phyloP scores from a whole-genome alignment of 208 protist genomes.

The Wallacemonas sp. region DNA sequence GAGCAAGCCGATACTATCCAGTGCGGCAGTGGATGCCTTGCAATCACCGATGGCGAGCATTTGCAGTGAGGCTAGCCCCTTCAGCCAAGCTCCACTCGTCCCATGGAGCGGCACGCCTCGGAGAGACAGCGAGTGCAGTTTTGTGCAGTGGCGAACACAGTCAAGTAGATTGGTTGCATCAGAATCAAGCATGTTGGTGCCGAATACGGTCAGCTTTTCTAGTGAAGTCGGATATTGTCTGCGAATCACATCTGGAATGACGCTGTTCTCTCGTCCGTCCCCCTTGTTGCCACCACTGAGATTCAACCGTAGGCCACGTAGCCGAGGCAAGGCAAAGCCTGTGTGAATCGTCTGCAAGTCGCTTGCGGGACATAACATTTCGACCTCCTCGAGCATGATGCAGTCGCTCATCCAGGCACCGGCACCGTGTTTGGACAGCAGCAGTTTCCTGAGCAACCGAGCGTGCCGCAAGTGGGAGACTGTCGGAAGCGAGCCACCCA shows the following conservation, averaged over 20 bases:
- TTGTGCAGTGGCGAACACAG: background rate
- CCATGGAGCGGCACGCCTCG: background rate
- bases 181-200: background rate
- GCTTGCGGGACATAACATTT: background rate
- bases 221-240: too few relatives aligned
- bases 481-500: background rate
- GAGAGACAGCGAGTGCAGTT: background rate
- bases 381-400: constrained; percentile 4
- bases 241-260: background rate
- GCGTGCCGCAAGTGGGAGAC: background rate
- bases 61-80: background rate
- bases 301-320: background rate
- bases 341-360: background rate
- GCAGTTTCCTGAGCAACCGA: constrained; percentile 5
- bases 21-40: background rate
- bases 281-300: background rate
- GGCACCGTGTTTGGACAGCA: background rate
- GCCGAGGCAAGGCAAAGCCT: background rate
- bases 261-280: background rate
- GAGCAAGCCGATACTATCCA: constrained; percentile 1
- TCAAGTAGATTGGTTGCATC: background rate
- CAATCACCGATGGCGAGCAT: background rate
- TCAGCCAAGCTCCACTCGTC: background rate
- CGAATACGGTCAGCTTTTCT: background rate
- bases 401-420: background rate